Evolutionary conservation across 2,329 filamentous ascomycete genomes (phyloP).

Genomic region (Zymoseptoria tritici): DNA sequence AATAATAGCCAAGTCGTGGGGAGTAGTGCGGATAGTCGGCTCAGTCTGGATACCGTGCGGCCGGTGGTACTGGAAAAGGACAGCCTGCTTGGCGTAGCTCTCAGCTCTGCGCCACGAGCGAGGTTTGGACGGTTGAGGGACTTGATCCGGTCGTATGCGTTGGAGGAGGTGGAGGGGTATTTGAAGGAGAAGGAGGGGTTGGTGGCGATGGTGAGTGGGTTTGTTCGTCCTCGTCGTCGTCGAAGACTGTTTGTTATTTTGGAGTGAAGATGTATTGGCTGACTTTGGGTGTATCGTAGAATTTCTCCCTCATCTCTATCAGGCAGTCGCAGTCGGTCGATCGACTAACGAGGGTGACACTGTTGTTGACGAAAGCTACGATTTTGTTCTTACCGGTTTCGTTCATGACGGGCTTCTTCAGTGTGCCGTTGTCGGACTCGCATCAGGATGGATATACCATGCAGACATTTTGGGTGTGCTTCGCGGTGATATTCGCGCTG

Average conservation of each 20-base stretch:
- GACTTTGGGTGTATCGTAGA: too few species aligned
- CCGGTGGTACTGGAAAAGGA: conserved; percentile 24
- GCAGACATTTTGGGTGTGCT: conserved; percentile 60
- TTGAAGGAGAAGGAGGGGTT: conserved; percentile 64
- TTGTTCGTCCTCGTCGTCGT: neutral
- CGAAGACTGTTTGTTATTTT: neutral
- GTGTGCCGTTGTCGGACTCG: conserved; percentile 47
- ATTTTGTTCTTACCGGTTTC: conserved; percentile 69
- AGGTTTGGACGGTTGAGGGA: conserved; percentile 55
- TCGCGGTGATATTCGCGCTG: conserved; percentile 54
- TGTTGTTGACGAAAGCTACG: conserved; percentile 65
- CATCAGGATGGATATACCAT: conserved; percentile 48
- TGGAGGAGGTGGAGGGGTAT: conserved; percentile 56
- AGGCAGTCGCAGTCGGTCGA: conserved; percentile 68
- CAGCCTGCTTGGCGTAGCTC: conserved; percentile 37
- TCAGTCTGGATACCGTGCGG: conserved; percentile 19
- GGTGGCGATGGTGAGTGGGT: conserved; percentile 54
- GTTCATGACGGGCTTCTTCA: conserved; percentile 69
- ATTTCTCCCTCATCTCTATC: conserved; percentile 70
- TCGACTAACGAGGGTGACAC: conserved; percentile 62
- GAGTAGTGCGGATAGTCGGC: conserved; percentile 15
- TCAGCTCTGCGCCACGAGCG: conserved; percentile 45
- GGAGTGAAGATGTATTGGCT: too few species aligned
- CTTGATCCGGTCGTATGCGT: conserved; percentile 52
- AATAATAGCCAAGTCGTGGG: conserved; percentile 36